Percentiles rank a stretch among this genome's conserved stretches.
Evolutionary conservation across 2,329 filamentous ascomycete genomes (phyloP).

Genomic region (Lachnum nothofagi): DNA sequence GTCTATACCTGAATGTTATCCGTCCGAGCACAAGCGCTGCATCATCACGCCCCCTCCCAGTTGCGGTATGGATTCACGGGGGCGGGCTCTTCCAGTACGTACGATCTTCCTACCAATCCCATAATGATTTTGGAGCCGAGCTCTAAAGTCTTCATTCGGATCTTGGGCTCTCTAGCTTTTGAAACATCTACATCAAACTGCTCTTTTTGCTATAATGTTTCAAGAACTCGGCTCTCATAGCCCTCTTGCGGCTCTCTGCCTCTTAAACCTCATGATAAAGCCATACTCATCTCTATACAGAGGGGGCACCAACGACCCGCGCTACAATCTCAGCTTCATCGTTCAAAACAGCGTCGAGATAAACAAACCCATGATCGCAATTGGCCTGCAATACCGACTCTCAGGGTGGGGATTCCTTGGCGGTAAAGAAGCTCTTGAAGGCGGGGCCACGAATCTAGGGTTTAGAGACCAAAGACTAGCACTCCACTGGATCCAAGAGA

Average conservation of each 20-base stretch:
- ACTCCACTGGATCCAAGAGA: slow-evolving; percentile 41
- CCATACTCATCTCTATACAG: too few species aligned
- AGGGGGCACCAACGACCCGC: slow-evolving; percentile 19
- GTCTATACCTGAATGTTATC: slow-evolving; percentile 51
- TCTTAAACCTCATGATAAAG: too few species aligned
- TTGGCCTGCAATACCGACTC: slow-evolving; percentile 43
- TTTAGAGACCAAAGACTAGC: slow-evolving; percentile 40
- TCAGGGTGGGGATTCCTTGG: slow-evolving; percentile 44
- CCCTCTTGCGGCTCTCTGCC: too few species aligned
- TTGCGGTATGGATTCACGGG: slow-evolving; percentile 52
- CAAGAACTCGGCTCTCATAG: too few species aligned
- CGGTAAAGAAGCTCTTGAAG: slow-evolving; percentile 35
- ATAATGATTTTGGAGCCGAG: too few species aligned
- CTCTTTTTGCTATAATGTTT: too few species aligned
- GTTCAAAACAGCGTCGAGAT: slow-evolving; percentile 37
- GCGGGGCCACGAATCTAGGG: slow-evolving; percentile 43
- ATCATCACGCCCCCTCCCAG: slow-evolving; percentile 35
- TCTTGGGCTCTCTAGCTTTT: too few species aligned
- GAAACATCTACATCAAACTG: too few species aligned
- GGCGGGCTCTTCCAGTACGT: slow-evolving; percentile 43
- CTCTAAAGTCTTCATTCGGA: too few species aligned
- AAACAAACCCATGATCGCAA: slow-evolving; percentile 41
- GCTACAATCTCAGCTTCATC: slow-evolving; percentile 24
- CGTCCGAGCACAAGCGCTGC: slow-evolving; percentile 41
- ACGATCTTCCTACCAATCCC: too few species aligned